Evolutionary conservation across 2,329 filamentous ascomycete species (phyloP).

Genomic region (Balansia obtecta): DNA sequence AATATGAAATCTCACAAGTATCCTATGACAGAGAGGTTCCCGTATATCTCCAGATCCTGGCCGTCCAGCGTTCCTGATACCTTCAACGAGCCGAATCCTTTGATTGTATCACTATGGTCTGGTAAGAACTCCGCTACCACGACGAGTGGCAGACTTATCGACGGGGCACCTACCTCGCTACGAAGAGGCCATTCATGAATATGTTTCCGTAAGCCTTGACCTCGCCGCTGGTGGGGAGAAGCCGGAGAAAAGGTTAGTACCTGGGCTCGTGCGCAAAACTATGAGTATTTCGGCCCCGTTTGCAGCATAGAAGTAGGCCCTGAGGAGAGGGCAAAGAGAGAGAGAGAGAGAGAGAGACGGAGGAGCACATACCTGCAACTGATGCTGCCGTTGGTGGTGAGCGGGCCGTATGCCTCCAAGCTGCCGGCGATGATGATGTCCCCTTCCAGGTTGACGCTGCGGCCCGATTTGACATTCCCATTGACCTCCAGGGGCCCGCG

Average conservation of each 20-base stretch:
- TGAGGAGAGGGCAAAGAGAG: background rate
- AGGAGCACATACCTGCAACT: conserved; percentile 28
- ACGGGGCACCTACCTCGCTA: conserved; percentile 20
- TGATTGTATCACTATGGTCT: conserved; percentile 27
- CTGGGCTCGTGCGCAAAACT: no score
- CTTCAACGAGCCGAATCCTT: conserved; percentile 33
- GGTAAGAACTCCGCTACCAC: conserved; percentile 7
- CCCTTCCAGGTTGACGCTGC: conserved; percentile 30
- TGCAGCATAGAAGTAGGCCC: no score
- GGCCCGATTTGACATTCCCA: conserved; percentile 33
- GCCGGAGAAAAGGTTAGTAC: background rate
- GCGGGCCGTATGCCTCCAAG: conserved; percentile 33
- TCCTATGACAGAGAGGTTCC: conserved; percentile 31
- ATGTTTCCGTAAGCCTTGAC: conserved; percentile 37
- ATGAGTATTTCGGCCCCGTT: no score
- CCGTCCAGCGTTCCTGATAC: conserved; percentile 30
- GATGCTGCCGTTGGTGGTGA: conserved; percentile 29
- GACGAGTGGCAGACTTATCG: background rate
- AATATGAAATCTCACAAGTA: conserved; percentile 22
- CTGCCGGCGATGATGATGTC: conserved; percentile 31
- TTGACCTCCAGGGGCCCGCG: conserved; percentile 33
- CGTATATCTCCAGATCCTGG: conserved; percentile 33
- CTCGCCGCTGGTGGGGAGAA: conserved; percentile 23
- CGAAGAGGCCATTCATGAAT: conserved; percentile 25
- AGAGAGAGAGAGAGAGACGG: no score